Percentiles rank a stretch among this genome's conserved stretches.
phyloP scores from a whole-genome alignment of 495 filamentous ascomycete species.

The Chaetomidium leptoderma region DNA sequence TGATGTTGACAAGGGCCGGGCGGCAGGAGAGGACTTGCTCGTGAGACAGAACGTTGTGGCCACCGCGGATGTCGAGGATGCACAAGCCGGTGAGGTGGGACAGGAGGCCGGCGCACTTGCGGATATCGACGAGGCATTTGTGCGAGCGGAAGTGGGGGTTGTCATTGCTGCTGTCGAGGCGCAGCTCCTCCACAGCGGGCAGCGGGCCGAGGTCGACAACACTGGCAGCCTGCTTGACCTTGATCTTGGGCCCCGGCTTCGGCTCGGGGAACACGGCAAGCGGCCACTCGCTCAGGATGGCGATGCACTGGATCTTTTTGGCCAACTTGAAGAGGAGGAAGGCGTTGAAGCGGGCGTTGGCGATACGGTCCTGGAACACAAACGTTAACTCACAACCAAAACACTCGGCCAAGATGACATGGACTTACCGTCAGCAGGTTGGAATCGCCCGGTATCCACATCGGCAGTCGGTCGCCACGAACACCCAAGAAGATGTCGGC shows the following conservation, averaged over 20 bases:
- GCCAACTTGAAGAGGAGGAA: conserved; percentile 4
- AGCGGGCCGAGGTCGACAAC: not conserved
- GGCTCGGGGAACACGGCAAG: not conserved
- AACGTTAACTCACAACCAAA: not conserved
- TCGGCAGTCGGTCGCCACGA: not conserved
- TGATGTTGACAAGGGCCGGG: not conserved
- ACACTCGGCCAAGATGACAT: not conserved
- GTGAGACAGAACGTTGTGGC: not conserved
- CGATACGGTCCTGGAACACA: not conserved
- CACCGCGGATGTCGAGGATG: not conserved
- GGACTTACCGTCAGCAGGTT: not conserved
- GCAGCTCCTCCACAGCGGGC: not conserved
- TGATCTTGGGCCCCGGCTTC: not conserved
- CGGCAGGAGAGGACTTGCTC: not conserved
- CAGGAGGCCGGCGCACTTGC: not conserved
- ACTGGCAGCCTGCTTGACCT: not conserved
- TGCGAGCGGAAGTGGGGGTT: not conserved
- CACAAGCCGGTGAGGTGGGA: not conserved
- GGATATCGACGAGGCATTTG: not conserved
- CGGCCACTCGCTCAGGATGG: conserved; percentile 5
- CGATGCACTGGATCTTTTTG: not conserved
- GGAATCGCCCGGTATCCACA: not conserved
- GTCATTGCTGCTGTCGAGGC: not conserved
- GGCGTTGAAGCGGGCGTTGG: not conserved
- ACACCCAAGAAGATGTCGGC: not conserved